Evolutionary conservation across 441 rosid genomes (phyloP), one percentile per base, ranked within the genome.

Genomic region (Metrosideros polymorpha): DNA sequence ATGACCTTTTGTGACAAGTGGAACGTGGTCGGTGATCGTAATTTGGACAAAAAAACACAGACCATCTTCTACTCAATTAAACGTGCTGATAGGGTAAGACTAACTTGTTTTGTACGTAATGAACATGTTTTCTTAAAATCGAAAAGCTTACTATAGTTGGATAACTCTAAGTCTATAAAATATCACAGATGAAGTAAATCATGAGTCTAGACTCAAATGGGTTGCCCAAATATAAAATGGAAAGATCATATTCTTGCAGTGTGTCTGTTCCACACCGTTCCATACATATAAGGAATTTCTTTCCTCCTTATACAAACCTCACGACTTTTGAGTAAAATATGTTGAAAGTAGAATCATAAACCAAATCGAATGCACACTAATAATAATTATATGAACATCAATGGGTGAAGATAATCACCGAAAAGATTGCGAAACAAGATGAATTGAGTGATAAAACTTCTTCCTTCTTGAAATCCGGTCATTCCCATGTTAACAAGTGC

Each of bases 351-450:
- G 2, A 12, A 56, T 12, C 4, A 12, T 56, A 56, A 27, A 56
- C 30, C 17, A 27, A 56, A 27, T 27, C 15, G 3, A 27, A 27
- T 0, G 4, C 17, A 9, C 61, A 12, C 4, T 13, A 9, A 3
- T 9, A 55, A 0, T 4, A 24, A 55, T 55, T 55, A 25, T 55
- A 55, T 55, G 14, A 55, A 25, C 29, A 55, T 55, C 15, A 12
- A 27, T 56, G 61, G 0, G 3, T 0, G 15, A 54, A 27, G 12
- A 56, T 0, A 12, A 56, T 25, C 0, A 7, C 61, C 6, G 0
- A 56, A 56, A 56, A 56, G 13, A 27, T 15, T 18, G 29, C 3
- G 3, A 56, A 56, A 56, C 15, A 56, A 27, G 12, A 27, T 27
- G 1, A 56, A 56, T 27, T 59, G 66, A 15, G 35, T 0, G 18